These are phyloP conservation scores for Leptomonas pyrrhocoris DNA, from an alignment of 208 protist genomes.

Conservation along the genomic window DNA sequence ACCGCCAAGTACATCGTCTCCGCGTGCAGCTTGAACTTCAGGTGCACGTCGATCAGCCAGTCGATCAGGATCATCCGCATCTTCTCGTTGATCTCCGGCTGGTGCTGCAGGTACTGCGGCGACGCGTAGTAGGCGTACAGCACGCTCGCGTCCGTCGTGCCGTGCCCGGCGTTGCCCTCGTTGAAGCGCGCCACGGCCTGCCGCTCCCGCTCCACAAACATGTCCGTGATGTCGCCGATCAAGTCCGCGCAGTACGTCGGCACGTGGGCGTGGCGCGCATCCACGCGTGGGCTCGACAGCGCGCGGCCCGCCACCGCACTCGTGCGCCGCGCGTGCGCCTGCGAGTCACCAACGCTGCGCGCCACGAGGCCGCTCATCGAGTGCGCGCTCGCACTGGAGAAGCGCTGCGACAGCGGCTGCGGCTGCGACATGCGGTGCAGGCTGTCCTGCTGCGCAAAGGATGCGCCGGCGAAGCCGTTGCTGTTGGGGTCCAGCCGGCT, in stretches of 20 bases:
- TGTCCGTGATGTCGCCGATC: constrained; percentile 83
- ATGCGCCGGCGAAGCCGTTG: constrained; percentile 21
- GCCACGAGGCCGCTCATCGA: constrained; percentile 24
- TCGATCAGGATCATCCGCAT: constrained; percentile 98
- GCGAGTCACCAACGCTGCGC: constrained; percentile 26
- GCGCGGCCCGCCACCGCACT: constrained; percentile 14
- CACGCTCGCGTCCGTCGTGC: constrained; percentile 34
- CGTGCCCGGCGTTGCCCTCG: constrained; percentile 49
- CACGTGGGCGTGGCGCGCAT: constrained; percentile 53
- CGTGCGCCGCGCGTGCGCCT: constrained; percentile 24
- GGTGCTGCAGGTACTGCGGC: constrained; percentile 82
- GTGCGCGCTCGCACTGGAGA: constrained; percentile 22
- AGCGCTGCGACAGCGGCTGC: constrained; percentile 35
- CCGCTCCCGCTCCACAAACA: constrained; percentile 76
- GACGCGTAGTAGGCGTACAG: constrained; percentile 73
- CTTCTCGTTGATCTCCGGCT: constrained; percentile 95
- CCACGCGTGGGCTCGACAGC: constrained; percentile 43
- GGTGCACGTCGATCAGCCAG: constrained; percentile 98
- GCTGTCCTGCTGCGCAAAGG: constrained; percentile 22
- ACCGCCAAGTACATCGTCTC: constrained; percentile 98
- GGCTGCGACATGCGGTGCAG: constrained; percentile 27
- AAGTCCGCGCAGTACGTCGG: constrained; percentile 79
- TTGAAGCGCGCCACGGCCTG: constrained; percentile 59
- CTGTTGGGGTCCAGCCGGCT: constrained; percentile 36
- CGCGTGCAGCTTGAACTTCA: constrained; percentile 96